These are phyloP conservation scores for Xylaria sp. DNA, from an alignment of 495 filamentous ascomycete species.

Conservation along the genomic window DNA sequence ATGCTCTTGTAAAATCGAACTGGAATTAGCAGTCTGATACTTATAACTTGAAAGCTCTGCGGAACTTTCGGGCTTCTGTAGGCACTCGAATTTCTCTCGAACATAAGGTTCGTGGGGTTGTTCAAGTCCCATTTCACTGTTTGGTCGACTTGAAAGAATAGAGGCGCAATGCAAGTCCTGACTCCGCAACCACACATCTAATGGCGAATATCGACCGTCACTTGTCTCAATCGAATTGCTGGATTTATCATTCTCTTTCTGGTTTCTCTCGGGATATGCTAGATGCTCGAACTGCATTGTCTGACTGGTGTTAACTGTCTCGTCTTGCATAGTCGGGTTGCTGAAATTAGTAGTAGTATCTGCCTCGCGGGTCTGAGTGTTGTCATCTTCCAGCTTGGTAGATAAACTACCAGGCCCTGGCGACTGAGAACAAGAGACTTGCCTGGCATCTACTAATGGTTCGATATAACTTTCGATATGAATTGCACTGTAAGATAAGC, in stretches of 20 bases:
- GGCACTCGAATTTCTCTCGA: not conserved
- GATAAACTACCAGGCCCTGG: not conserved
- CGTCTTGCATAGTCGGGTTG: conserved; percentile 18
- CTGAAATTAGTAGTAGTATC: conserved; percentile 6
- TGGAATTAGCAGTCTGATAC: not conserved
- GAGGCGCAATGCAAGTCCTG: conserved; percentile 46
- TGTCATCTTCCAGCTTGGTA: conserved; percentile 13
- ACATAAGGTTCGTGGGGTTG: conserved; percentile 27
- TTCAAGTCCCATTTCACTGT: conserved; percentile 35
- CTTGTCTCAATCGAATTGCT: conserved; percentile 29
- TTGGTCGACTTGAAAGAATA: conserved; percentile 38
- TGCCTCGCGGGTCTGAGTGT: not conserved
- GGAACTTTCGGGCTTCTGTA: not conserved
- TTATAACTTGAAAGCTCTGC: not conserved
- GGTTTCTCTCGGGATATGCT: conserved; percentile 14
- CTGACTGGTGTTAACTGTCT: conserved; percentile 21
- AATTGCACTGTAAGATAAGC: conserved; percentile 46
- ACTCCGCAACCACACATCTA: conserved; percentile 51
- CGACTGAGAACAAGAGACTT: conserved; percentile 12
- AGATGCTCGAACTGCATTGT: conserved; percentile 8
- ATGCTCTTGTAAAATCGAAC: conserved; percentile 8
- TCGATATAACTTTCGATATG: conserved; percentile 43
- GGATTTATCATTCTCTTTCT: conserved; percentile 23
- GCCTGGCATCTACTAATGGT: conserved; percentile 23
- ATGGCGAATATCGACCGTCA: conserved; percentile 42